Evolutionary conservation across 192 early-diverging fungal species (phyloP).

Genomic region (Coemansia furcata): DNA sequence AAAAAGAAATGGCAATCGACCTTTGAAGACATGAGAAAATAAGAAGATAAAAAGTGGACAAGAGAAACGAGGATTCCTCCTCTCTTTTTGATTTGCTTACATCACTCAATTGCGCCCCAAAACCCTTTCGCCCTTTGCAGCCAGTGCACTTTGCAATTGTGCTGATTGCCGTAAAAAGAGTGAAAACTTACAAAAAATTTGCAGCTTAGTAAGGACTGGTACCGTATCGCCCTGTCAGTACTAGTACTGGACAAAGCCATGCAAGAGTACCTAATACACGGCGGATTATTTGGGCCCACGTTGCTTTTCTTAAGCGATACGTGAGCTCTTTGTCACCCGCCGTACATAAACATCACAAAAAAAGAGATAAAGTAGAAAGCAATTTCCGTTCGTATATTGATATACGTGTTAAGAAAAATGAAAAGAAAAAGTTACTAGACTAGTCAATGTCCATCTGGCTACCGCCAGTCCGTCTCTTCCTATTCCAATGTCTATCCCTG

Average conservation of each 20-base stretch:
- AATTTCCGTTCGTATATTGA: neutral
- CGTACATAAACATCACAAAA: slow-evolving; percentile 2
- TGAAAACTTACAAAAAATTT: neutral
- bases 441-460: slow-evolving; percentile 47
- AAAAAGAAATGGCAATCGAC: slow-evolving; percentile 49
- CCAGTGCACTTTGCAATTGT: neutral
- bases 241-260: slow-evolving; percentile 14
- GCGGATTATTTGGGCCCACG: slow-evolving; percentile 10
- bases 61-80: neutral
- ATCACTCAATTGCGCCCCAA: neutral
- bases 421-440: neutral
- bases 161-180: neutral
- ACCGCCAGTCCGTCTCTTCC: slow-evolving; percentile 10
- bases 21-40: slow-evolving; percentile 16
- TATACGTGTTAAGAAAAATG: neutral
- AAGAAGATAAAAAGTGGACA: neutral
- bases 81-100: neutral
- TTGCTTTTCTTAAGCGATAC: neutral
- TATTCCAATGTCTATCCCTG: slow-evolving; percentile 1
- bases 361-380: slow-evolving; percentile 1
- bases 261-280: slow-evolving; percentile 4
- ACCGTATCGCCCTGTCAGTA: slow-evolving; percentile 1
- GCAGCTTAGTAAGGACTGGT: slow-evolving; percentile 5
- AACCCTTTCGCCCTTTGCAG: neutral
- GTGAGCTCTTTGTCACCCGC: slow-evolving; percentile 17